Base-by-base conservation (phyloP, 1,139 yeast genomes). In the Groenewaldozyma auringiensis region DNA sequence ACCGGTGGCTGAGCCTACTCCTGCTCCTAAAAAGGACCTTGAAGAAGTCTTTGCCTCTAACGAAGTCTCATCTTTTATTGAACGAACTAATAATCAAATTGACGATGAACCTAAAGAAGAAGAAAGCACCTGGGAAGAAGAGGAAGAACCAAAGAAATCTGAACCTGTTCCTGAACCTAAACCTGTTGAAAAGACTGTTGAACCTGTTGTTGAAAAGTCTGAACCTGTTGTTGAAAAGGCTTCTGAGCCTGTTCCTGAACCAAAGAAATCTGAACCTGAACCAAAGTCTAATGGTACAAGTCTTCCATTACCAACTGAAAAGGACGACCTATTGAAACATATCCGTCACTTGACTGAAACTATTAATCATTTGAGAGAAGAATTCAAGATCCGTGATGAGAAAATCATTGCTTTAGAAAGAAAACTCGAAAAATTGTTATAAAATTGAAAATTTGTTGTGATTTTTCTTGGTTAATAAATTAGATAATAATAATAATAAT, bases 11-110 rank as follows among this genome's bases (percentile, higher is more conserved):
- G 48, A 40, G 32, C 46, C 50, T 9, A 40, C 43, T 34, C 25
- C 46, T 4, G 43, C 44, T 40, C 44, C 64, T 39, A 67, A 65
- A 50, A 61, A 66, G 46, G 67, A 66, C 40, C 62, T 76, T 31
- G 78, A 75, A 50, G 76, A 72, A n/a, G 65, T 72, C 35, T 61
- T 78, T 44, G 70, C 72, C 37, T 67, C 71, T 36, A 70, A 73
- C 43, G 70, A 68, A 40, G 83, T 80, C 9, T 66, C 69, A 47
- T 63, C 67, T 18, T 62, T 81, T 51, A 58, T 81, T 37, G 65
- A 72, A 50, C 80, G 78, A 55, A 79, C 80, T 3, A 68, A 68
- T 18, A 54, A 65, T 14, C 58, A 60, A 18, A 22, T 20, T 25
- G 37, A 27, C 18, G 45, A 42, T 9, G 36, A 40, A 9, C 8